phyloP scores from a whole-genome alignment of 1,284 basidiomycete species.

The Cryptococcus deneoformans region DNA sequence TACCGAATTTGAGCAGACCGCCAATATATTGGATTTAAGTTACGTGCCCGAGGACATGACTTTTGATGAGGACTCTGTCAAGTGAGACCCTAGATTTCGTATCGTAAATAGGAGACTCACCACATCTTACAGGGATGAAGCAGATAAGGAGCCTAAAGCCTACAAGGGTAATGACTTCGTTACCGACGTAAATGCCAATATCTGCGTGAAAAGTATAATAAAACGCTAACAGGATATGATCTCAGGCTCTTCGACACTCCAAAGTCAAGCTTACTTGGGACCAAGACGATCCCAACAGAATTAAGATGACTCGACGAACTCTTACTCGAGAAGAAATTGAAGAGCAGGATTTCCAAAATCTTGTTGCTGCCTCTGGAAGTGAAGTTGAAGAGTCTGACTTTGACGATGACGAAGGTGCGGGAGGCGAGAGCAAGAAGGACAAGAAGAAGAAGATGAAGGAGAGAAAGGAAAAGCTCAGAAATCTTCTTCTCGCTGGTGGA shows the following conservation, averaged over 20 bases:
- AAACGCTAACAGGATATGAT: neutral
- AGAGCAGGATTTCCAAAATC: conserved; percentile 80
- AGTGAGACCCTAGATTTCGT: conserved; percentile 51
- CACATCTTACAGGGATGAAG: conserved; percentile 65
- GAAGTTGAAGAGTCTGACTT: conserved; percentile 51
- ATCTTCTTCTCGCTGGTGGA: conserved; percentile 64
- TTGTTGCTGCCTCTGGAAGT: conserved; percentile 70
- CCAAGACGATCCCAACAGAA: conserved; percentile 90
- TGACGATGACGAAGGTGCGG: conserved; percentile 42
- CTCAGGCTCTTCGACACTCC: conserved; percentile 94
- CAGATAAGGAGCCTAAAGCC: conserved; percentile 62
- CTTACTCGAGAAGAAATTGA: conserved; percentile 82
- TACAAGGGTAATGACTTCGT: conserved; percentile 88
- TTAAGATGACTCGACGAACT: conserved; percentile 70
- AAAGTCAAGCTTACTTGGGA: conserved; percentile 99
- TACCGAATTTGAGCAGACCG: conserved; percentile 94
- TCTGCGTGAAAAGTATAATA: neutral
- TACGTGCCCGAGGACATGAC: conserved; percentile 91
- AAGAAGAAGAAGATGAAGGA: conserved; percentile 50
- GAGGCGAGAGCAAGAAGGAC: conserved; percentile 38
- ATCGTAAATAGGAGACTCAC: neutral
- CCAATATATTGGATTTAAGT: conserved; percentile 93
- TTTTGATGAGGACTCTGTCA: conserved; percentile 71
- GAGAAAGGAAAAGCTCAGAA: conserved; percentile 63
- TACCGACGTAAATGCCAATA: conserved; percentile 68